These are phyloP conservation scores for Penicillium parvum DNA, from an alignment of 495 filamentous ascomycete species.

Conservation along the genomic window DNA sequence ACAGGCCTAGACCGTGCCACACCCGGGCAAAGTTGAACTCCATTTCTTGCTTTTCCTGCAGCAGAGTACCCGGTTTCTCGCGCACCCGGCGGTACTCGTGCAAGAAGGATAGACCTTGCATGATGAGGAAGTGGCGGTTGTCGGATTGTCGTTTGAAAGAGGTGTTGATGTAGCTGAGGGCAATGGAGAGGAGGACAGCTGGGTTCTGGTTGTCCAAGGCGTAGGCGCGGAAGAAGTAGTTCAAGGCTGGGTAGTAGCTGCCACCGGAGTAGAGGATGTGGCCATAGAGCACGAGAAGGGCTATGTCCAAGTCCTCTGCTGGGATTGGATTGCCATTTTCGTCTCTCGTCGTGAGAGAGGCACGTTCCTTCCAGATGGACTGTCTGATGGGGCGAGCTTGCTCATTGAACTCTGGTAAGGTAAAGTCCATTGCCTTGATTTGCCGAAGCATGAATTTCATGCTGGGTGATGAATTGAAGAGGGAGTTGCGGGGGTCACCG, in stretches of 20 bases:
- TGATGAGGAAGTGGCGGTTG: constrained; percentile 79
- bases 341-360: constrained; percentile 47
- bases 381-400: constrained; percentile 23
- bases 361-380: constrained; percentile 41
- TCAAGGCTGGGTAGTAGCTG: constrained; percentile 76
- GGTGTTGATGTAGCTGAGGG: constrained; percentile 74
- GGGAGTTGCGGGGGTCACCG: constrained; percentile 38
- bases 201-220: constrained; percentile 72
- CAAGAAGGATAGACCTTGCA: constrained; percentile 80
- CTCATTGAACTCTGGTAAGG: constrained; percentile 33
- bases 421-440: constrained; percentile 83
- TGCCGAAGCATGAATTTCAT: constrained; percentile 89
- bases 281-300: constrained; percentile 79
- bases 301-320: constrained; percentile 59
- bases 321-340: constrained; percentile 44
- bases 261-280: constrained; percentile 77
- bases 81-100: constrained; percentile 66
- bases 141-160: constrained; percentile 83
- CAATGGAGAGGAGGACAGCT: constrained; percentile 65
- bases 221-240: constrained; percentile 87
- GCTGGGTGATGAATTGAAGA: constrained; percentile 55
- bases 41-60: constrained; percentile 68
- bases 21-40: constrained; percentile 83
- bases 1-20: constrained; percentile 76
- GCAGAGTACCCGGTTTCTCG: constrained; percentile 29